Percentiles rank a stretch among this genome's conserved stretches.
phyloP scores from a whole-genome alignment of 495 filamentous ascomycete genomes.

The Rhypophila decipiens region DNA sequence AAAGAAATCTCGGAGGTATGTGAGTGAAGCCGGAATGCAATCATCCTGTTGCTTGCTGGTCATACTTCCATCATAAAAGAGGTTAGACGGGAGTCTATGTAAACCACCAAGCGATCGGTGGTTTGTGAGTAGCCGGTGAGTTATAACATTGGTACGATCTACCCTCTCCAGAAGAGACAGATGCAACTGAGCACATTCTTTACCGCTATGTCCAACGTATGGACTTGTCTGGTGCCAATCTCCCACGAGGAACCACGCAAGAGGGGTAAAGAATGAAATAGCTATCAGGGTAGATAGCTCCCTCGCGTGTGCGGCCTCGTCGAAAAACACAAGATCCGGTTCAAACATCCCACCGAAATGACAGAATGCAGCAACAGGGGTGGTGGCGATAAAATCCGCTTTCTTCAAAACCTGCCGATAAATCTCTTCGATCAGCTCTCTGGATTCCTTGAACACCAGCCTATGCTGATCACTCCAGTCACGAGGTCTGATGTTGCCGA shows the following conservation, averaged over 20 bases:
- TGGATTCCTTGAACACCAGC: background rate
- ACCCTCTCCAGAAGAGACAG: background rate
- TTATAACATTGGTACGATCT: background rate
- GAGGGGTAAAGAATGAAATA: constrained; percentile 19
- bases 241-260: constrained; percentile 21
- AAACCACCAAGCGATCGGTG: constrained; percentile 18
- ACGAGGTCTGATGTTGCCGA: background rate
- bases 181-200: background rate
- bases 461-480: constrained; percentile 3
- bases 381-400: constrained; percentile 22
- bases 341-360: constrained; percentile 16
- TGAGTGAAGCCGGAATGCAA: constrained; percentile 1
- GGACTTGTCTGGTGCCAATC: constrained; percentile 23
- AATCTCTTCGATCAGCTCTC: constrained; percentile 4
- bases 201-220: constrained; percentile 2
- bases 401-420: constrained; percentile 13
- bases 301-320: constrained; percentile 17
- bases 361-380: constrained; percentile 14
- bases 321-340: constrained; percentile 21
- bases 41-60: constrained; percentile 7
- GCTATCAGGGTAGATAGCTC: constrained; percentile 22
- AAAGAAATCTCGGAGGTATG: background rate
- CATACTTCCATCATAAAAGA: constrained; percentile 15
- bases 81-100: constrained; percentile 10
- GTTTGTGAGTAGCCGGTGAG: constrained; percentile 9